Evolutionary conservation across 2,329 filamentous ascomycete genomes (phyloP).

Genomic region (Phoma herbarum): DNA sequence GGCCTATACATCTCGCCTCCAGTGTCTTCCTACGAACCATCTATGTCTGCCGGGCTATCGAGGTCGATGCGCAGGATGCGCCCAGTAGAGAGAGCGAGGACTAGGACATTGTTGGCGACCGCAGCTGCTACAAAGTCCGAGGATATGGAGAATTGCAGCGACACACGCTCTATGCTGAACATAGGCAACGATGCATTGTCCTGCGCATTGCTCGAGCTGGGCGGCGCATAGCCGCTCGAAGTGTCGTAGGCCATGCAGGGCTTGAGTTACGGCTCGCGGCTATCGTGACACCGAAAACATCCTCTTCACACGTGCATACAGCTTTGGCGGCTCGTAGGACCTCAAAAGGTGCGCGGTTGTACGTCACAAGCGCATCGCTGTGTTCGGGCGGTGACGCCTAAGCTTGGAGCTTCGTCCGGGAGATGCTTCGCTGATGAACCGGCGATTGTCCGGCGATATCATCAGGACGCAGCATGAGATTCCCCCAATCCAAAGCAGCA

Average conservation of each 20-base stretch:
- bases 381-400: slow-evolving; percentile 26
- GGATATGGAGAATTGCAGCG: slow-evolving; percentile 92
- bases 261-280: slow-evolving; percentile 17
- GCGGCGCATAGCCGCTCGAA: slow-evolving; percentile 76
- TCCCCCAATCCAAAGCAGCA: too few species aligned
- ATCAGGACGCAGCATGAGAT: too few species aligned
- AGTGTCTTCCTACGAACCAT: slow-evolving; percentile 56
- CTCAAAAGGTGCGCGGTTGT: slow-evolving; percentile 5
- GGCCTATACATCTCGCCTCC: neutral
- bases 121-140: slow-evolving; percentile 96
- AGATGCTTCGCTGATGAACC: slow-evolving; percentile 5
- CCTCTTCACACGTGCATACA: slow-evolving; percentile 16
- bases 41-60: slow-evolving; percentile 92
- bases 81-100: slow-evolving; percentile 89
- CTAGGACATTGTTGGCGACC: slow-evolving; percentile 95
- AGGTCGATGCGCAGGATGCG: slow-evolving; percentile 94
- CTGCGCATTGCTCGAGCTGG: slow-evolving; percentile 69
- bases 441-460: neutral
- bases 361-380: slow-evolving; percentile 18
- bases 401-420: slow-evolving; percentile 12
- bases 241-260: slow-evolving; percentile 72
- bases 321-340: slow-evolving; percentile 16
- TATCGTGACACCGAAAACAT: slow-evolving; percentile 30
- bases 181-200: slow-evolving; percentile 77
- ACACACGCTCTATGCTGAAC: slow-evolving; percentile 91